Evolutionary conservation across 164 flowering plant species (phyloP).

Genomic region (Chloranthus sessilifolius): DNA sequence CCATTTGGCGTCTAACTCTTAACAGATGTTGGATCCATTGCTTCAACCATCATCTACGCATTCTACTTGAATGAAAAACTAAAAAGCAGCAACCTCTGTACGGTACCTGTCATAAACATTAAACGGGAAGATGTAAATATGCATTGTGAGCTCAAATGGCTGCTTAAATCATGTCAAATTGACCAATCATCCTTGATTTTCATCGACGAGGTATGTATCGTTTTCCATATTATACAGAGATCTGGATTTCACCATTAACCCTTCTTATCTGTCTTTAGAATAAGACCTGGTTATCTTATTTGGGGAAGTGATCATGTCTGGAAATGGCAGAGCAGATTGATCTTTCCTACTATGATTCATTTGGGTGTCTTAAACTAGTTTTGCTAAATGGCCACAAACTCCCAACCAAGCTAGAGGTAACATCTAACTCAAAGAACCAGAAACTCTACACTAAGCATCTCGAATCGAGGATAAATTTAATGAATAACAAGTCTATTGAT

Average conservation of each 20-base stretch:
- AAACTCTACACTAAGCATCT: background rate
- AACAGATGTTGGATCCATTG: conserved; percentile 57
- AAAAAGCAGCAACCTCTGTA: conserved; percentile 36
- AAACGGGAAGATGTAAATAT: conserved; percentile 43
- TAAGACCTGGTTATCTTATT: conserved; percentile 4
- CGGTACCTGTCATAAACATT: conserved; percentile 68
- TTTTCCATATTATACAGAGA: background rate
- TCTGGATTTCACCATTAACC: background rate
- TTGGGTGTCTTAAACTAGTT: conserved; percentile 63
- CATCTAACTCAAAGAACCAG: conserved; percentile 3
- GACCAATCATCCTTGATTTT: conserved; percentile 48
- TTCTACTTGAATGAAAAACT: conserved; percentile 46
- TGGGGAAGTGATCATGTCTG: conserved; percentile 2
- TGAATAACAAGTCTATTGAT: conserved; percentile 10
- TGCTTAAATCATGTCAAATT: conserved; percentile 54
- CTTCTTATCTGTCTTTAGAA: conserved; percentile 1
- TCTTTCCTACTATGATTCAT: conserved; percentile 53
- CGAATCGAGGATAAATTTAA: background rate
- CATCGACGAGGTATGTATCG: conserved; percentile 46
- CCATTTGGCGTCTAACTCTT: background rate
- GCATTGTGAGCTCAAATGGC: conserved; percentile 54
- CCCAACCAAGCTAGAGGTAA: conserved; percentile 59
- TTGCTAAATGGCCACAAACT: conserved; percentile 43
- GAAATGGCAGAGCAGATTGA: conserved; percentile 47
- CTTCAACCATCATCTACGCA: conserved; percentile 55